A percentile compares a stretch with the other conserved stretches of the same genome.
Evolutionary conservation across 306 rosid genomes (phyloP).

Genomic region (Prosopis cineraria): DNA sequence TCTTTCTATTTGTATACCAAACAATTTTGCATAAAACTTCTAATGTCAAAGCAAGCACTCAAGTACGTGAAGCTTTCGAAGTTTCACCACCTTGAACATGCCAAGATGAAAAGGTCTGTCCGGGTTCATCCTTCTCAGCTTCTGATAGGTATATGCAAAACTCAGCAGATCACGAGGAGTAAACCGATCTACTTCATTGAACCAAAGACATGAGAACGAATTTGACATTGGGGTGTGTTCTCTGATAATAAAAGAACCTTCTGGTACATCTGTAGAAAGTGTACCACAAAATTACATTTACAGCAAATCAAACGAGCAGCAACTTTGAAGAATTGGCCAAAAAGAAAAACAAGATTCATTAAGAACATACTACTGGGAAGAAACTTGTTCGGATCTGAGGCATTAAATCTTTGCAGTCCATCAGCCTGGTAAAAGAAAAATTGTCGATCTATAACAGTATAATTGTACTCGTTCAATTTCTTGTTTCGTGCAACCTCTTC

Average conservation of each 20-base stretch:
- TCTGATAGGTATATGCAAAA: slow-evolving; percentile 85
- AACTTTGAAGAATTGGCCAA: neutral
- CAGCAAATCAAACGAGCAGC: neutral
- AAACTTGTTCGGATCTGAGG: neutral
- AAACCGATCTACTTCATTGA: neutral
- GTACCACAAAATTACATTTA: neutral
- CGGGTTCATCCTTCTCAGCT: slow-evolving; percentile 88
- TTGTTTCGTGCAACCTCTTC: neutral
- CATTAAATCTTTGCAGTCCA: neutral
- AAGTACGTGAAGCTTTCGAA: neutral
- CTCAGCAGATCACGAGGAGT: slow-evolving; percentile 62
- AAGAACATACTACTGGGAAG: neutral
- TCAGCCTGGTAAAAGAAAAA: neutral
- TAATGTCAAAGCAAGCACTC: neutral
- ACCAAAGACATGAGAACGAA: neutral
- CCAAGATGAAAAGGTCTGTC: slow-evolving; percentile 73
- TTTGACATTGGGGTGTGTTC: neutral
- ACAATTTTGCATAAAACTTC: neutral
- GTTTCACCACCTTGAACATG: slow-evolving; percentile 66
- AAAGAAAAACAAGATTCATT: neutral
- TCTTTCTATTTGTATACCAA: too few relatives aligned
- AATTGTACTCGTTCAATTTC: neutral
- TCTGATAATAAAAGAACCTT: neutral
- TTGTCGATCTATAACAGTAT: neutral
- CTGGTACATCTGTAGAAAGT: neutral